Evolutionary conservation across 2,329 filamentous ascomycete species (phyloP).

Genomic region (Fusarium acutatum): DNA sequence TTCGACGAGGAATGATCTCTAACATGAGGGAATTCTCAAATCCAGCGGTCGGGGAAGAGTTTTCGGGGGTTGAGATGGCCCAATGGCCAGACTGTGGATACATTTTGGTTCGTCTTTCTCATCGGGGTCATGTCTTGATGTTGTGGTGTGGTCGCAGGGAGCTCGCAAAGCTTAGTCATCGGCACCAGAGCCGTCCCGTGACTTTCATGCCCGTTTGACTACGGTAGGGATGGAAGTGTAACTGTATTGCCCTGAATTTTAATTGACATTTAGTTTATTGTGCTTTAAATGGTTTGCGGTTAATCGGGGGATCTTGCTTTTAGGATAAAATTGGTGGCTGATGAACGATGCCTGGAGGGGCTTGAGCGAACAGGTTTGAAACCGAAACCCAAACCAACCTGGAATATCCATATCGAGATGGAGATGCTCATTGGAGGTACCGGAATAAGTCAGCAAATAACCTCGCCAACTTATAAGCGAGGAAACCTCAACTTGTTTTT

Average conservation of each 20-base stretch:
- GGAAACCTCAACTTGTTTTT: not conserved
- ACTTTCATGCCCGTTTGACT: not conserved
- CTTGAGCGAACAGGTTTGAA: constrained; percentile 7
- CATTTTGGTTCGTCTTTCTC: constrained; percentile 32
- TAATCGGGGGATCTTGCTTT: not conserved
- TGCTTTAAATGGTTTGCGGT: not conserved
- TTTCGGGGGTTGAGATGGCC: constrained; percentile 31
- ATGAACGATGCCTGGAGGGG: constrained; percentile 3
- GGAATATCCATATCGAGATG: not conserved
- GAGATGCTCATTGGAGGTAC: constrained; percentile 7
- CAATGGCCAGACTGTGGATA: constrained; percentile 43
- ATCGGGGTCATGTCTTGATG: constrained; percentile 38
- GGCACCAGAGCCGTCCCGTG: not conserved
- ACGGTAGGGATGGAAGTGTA: not conserved
- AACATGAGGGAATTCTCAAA: constrained; percentile 18
- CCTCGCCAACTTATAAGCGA: not conserved
- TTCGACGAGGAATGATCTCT: not conserved
- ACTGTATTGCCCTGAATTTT: not conserved
- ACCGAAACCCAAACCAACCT: constrained; percentile 9
- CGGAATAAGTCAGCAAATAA: constrained; percentile 1
- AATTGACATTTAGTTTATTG: not conserved
- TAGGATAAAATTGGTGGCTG: not conserved
- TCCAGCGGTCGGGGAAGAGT: constrained; percentile 22
- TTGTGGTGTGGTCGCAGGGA: constrained; percentile 38
- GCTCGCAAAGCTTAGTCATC: constrained; percentile 37